phyloP scores from a whole-genome alignment of 179 eudicot species.

The Sideroxylon spinosum region DNA sequence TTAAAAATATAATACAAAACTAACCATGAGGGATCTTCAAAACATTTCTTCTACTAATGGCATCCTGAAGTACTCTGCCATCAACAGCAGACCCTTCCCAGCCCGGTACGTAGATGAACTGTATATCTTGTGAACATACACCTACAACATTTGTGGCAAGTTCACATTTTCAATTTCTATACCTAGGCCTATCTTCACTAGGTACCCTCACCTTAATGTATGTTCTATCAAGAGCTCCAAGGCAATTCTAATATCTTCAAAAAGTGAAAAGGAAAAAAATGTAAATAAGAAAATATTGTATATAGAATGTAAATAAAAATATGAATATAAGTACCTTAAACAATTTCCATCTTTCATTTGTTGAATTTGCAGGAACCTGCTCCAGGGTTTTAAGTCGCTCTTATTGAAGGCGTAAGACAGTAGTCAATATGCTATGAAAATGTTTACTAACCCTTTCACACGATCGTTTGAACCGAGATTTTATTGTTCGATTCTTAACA shows the following conservation, averaged over 20 bases:
- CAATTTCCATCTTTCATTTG: background rate
- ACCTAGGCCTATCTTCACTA: constrained; percentile 9
- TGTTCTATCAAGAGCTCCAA: constrained; percentile 9
- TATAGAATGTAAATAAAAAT: background rate
- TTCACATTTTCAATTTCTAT: constrained; percentile 14
- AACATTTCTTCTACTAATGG: background rate
- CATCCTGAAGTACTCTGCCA: background rate
- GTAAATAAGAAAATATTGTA: background rate
- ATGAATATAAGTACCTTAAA: background rate
- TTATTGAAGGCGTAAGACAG: background rate
- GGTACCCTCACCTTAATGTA: background rate
- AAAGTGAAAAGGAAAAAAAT: background rate
- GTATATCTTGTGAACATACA: background rate
- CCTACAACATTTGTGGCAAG: constrained; percentile 8
- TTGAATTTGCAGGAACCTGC: background rate
- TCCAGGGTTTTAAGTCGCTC: background rate
- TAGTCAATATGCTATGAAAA: no score
- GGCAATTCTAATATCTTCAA: background rate
- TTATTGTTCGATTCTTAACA: background rate
- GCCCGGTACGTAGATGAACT: constrained; percentile 4
- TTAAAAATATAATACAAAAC: no score
- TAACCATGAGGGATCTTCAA: no score
- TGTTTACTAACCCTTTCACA: background rate
- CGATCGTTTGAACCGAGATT: background rate
- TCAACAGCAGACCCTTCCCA: background rate